phyloP scores from a whole-genome alignment of 2,329 filamentous ascomycete genomes.

The Alternaria arborescens region DNA sequence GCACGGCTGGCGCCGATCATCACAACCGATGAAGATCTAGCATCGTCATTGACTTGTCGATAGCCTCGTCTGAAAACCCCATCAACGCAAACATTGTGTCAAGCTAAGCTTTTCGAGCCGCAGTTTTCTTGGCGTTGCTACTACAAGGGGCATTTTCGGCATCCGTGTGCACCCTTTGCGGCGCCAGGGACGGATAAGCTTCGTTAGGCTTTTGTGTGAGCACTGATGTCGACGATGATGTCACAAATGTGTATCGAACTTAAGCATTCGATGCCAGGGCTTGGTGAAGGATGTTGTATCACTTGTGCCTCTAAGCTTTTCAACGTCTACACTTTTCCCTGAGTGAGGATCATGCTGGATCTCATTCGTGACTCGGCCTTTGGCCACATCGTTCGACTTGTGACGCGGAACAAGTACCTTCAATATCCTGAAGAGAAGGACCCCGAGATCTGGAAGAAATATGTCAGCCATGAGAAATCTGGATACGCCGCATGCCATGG shows the following conservation, averaged over 20 bases:
- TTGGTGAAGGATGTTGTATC: not conserved
- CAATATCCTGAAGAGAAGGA: conserved; percentile 60
- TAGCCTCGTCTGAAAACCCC: conserved; percentile 2
- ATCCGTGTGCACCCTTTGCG: not conserved
- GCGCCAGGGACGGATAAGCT: not conserved
- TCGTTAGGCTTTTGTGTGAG: not conserved
- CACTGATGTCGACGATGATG: conserved; percentile 15
- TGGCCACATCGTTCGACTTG: conserved; percentile 53
- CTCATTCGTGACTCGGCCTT: conserved; percentile 35
- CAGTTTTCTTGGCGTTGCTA: conserved; percentile 1
- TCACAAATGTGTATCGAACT: conserved; percentile 6
- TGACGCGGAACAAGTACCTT: conserved; percentile 50
- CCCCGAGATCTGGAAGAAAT: conserved; percentile 58
- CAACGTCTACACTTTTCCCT: not conserved
- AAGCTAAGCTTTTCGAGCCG: conserved; percentile 13
- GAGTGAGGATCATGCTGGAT: conserved; percentile 22
- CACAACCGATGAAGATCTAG: not conserved
- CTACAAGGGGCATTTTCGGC: conserved; percentile 3
- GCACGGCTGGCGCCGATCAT: conserved; percentile 13
- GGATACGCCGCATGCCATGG: conserved; percentile 59
- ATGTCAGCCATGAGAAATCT: conserved; percentile 61
- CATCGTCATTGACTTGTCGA: conserved; percentile 21
- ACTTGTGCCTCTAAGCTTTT: not conserved
- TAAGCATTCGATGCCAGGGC: conserved; percentile 10
- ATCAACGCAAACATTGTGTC: not conserved